Conservation (phyloP, 177 flowering plant species). For the Vitis hybrid region DNA sequence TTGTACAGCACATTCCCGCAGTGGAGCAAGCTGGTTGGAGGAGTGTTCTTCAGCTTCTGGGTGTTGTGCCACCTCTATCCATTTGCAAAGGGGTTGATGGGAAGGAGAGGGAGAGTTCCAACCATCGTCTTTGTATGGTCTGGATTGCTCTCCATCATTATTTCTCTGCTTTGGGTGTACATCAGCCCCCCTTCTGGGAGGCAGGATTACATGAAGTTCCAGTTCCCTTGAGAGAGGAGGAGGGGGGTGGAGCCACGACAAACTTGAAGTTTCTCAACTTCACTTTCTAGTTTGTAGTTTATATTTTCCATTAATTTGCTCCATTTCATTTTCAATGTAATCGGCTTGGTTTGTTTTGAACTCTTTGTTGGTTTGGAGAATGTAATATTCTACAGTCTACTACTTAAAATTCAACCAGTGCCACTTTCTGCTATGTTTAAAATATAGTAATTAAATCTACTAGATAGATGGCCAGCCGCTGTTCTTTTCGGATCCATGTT, state of each 20-base stretch:
- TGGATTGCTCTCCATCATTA: conserved; percentile 63
- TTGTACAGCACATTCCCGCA: conserved; percentile 77
- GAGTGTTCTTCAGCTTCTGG: conserved; percentile 96
- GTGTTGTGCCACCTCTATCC: conserved; percentile 85
- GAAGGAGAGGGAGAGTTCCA: conserved; percentile 74
- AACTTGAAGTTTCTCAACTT: conserved; percentile 27
- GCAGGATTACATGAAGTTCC: conserved; percentile 38
- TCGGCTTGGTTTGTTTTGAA: no score
- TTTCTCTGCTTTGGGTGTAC: conserved; percentile 79
- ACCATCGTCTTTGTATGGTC: conserved; percentile 90
- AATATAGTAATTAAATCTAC: no score
- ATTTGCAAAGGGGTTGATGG: conserved; percentile 92
- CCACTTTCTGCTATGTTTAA: no score
- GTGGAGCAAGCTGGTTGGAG: conserved; percentile 92
- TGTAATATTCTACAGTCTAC: no score
- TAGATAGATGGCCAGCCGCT: no score
- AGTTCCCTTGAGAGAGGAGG: conserved; percentile 39
- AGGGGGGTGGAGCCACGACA: background rate
- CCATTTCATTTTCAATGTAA: background rate
- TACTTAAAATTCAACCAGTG: no score
- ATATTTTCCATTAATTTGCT: background rate
- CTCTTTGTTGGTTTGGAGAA: background rate
- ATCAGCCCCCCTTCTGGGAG: conserved; percentile 60
- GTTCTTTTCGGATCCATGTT: no score
- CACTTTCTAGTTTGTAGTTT: conserved; percentile 1